A percentile compares a stretch with the other conserved stretches of the same genome.
These are phyloP conservation scores for Elymus sibiricus DNA, from an alignment of 176 grass and related monocot genomes.

Conservation along the genomic window DNA sequence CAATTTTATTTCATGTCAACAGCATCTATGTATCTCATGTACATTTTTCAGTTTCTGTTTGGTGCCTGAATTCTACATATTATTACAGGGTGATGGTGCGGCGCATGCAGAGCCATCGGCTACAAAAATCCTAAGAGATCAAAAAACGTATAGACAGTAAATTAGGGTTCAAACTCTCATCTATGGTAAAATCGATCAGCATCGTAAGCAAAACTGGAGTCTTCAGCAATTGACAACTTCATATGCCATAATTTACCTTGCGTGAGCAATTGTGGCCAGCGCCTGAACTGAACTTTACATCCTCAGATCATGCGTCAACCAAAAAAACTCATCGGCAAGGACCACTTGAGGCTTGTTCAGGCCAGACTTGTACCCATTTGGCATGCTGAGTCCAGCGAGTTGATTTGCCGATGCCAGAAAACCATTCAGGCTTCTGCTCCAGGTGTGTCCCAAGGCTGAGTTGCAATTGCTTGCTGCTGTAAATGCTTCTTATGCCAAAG, in stretches of 20 bases:
- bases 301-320: slow-evolving; percentile 38
- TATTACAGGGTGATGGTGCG: slow-evolving; percentile 15
- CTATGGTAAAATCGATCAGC: slow-evolving; percentile 18
- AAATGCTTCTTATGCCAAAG: slow-evolving; percentile 8
- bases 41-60: slow-evolving; percentile 20
- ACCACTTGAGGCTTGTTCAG: not conserved
- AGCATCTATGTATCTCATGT: slow-evolving; percentile 17
- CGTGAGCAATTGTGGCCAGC: not conserved
- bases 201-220: not conserved
- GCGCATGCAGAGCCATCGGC: slow-evolving; percentile 1
- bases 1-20: slow-evolving; percentile 11
- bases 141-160: slow-evolving; percentile 29
- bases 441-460: not conserved
- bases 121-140: slow-evolving; percentile 21
- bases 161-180: not conserved
- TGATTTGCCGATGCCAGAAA: not conserved
- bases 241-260: not conserved
- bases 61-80: slow-evolving; percentile 23
- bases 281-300: not conserved
- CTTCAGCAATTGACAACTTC: not conserved
- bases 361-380: not conserved
- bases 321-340: slow-evolving; percentile 43
- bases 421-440: not conserved
- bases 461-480: not conserved
- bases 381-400: not conserved